Base-by-base conservation (phyloP, 345 rosid genomes). In the Camelina hispida region DNA sequence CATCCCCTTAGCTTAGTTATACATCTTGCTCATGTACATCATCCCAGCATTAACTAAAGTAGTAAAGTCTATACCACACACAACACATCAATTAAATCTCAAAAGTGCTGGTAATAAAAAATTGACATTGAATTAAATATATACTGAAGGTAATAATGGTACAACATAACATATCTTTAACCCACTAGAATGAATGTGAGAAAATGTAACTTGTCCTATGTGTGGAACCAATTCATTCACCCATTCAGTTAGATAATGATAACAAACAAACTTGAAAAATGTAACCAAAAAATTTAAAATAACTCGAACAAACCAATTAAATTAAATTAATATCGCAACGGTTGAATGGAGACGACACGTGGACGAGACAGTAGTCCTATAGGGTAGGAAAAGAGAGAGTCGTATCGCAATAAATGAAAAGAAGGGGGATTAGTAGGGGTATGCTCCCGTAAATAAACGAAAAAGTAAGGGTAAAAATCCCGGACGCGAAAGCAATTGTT, bases 391-490 rank as follows among this genome's bases (percentile, higher is more conserved):
- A 30, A 28, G 25, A 42, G 14, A 25, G 43, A 6, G 16, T 40
- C 1, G 16, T 40, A 4, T 28, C 30, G 30, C 5, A 47, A 23
- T 6, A 34, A 58, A 58, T 46, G 68, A 40, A 52, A 63, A 2
- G 30, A 34, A 8, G 37, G 7, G 5, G 43, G 1, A 1, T 9
- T 2, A 11, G 40, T 46, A 23, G 75, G 66, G 81, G 87, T 81
- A 76, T 22, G 10, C 0, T 1, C 1, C 44, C 30, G 96, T 88
- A 84, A 86, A 81, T 88, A 38, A 23, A 1, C 0, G 0, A 2
- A 42, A 61, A 44, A 13, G 13, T 0, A 28, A 65, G 81, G 88
- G 84, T 52, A 74, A 20, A 60, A 9, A 9, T 18, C 2, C 12
- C 34, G 57, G 69, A 46, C 62, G 61, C 8, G 38, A 8, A 3